phyloP scores from a whole-genome alignment of 768 basidiomycete species.

The Russula foetens region DNA sequence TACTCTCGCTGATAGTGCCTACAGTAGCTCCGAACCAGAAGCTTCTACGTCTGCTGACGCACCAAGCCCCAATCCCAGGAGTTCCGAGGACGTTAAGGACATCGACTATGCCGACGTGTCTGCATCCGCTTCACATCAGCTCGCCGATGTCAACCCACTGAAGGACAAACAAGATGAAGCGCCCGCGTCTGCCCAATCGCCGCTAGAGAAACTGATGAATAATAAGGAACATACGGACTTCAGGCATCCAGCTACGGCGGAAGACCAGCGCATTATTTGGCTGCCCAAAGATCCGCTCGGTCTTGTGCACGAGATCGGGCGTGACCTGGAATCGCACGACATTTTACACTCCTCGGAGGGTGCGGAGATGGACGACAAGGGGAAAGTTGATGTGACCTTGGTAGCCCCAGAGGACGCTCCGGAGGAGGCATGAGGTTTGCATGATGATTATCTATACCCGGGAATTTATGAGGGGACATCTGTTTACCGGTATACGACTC shows the following conservation, averaged over 20 bases:
- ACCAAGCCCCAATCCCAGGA: not conserved
- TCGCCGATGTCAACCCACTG: not conserved
- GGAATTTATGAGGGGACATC: not conserved
- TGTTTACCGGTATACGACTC: not conserved
- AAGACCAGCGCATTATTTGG: slow-evolving; percentile 78
- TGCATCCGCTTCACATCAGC: not conserved
- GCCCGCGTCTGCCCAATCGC: slow-evolving; percentile 2
- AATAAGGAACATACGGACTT: slow-evolving; percentile 43
- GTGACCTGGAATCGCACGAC: slow-evolving; percentile 42
- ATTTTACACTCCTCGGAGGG: slow-evolving; percentile 41
- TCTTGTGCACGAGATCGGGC: slow-evolving; percentile 55
- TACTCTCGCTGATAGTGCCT: slow-evolving; percentile 67
- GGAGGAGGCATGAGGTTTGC: not conserved
- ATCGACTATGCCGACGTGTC: slow-evolving; percentile 3
- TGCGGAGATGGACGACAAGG: slow-evolving; percentile 54
- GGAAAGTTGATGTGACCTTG: slow-evolving; percentile 47
- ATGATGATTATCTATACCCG: not conserved
- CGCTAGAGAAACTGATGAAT: slow-evolving; percentile 23
- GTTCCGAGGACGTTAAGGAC: not conserved
- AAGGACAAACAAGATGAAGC: not conserved
- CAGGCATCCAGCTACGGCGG: slow-evolving; percentile 74
- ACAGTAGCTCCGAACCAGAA: slow-evolving; percentile 23
- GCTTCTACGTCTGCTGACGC: not conserved
- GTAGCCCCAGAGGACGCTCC: slow-evolving; percentile 31
- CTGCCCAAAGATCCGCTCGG: slow-evolving; percentile 68